Evolutionary conservation across 345 rosid species (phyloP).

Genomic region (Gossypium longicalyx): DNA sequence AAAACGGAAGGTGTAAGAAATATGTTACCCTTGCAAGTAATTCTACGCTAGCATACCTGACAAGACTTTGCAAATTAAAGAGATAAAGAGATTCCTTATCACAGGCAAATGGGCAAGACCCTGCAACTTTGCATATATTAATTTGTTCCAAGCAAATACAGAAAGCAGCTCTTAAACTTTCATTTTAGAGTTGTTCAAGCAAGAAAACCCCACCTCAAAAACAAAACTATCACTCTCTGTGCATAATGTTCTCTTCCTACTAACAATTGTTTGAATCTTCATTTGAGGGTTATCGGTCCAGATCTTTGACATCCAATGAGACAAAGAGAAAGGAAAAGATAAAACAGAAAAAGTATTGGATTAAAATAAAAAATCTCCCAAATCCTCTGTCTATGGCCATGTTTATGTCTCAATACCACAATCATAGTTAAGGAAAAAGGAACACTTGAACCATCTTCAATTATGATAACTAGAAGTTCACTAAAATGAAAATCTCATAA

Average conservation of each 20-base stretch:
- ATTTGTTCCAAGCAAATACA: neutral
- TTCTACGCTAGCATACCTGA: neutral
- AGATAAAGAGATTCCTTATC: neutral
- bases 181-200: neutral
- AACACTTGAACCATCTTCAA: neutral
- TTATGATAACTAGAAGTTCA: neutral
- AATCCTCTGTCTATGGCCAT: neutral
- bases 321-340: neutral
- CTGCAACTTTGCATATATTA: neutral
- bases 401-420: neutral
- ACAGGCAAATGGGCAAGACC: neutral
- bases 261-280: neutral
- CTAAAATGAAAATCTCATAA: neutral
- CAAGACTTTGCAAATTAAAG: neutral
- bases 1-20: neutral
- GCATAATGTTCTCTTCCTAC: neutral
- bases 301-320: neutral
- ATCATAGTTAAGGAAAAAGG: neutral
- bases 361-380: neutral
- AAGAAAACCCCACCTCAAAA: neutral
- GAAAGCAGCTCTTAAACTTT: neutral
- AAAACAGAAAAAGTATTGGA: neutral
- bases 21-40: neutral
- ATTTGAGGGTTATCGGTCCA: neutral
- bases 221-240: neutral